Conservation (phyloP, 257 asterid genomes). For the Nicotiana tabacum region DNA sequence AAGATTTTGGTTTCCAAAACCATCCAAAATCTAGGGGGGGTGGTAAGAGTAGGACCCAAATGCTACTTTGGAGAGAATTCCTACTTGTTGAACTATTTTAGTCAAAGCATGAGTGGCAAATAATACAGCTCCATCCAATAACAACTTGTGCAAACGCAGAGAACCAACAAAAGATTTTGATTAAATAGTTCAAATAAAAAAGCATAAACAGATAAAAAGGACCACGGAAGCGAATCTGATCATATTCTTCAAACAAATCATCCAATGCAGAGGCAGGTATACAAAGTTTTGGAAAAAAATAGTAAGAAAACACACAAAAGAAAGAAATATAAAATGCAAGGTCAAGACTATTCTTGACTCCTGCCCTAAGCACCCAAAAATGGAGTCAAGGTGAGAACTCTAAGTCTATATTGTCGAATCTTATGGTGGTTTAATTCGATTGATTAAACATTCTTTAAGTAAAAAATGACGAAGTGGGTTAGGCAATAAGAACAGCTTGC, state of each 20-base stretch:
- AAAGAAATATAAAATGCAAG: neutral
- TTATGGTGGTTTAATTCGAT: neutral
- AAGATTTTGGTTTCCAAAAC: slow-evolving; percentile 14
- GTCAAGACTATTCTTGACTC: neutral
- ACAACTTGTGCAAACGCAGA: slow-evolving; percentile 18
- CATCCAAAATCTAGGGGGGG: neutral
- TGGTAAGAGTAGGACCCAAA: neutral
- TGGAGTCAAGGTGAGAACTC: neutral
- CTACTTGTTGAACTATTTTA: slow-evolving; percentile 19
- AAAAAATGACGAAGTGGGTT: slow-evolving; percentile 1
- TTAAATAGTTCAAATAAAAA: slow-evolving; percentile 5
- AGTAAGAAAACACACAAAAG: neutral
- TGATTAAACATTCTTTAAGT: neutral
- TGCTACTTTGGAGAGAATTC: neutral
- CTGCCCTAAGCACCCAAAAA: neutral
- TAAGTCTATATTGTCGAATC: neutral
- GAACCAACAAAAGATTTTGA: slow-evolving; percentile 9
- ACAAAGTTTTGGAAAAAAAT: slow-evolving; percentile 18
- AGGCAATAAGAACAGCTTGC: slow-evolving; percentile 6
- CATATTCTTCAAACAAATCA: slow-evolving; percentile 24
- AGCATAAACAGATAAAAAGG: slow-evolving; percentile 8
- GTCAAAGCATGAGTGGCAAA: slow-evolving; percentile 33
- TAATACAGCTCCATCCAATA: slow-evolving; percentile 11
- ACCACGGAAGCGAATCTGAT: slow-evolving; percentile 31
- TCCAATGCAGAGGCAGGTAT: slow-evolving; percentile 10